Evolutionary conservation across 2,329 filamentous ascomycete species (phyloP).

Genomic region (Aspergillus hortae): DNA sequence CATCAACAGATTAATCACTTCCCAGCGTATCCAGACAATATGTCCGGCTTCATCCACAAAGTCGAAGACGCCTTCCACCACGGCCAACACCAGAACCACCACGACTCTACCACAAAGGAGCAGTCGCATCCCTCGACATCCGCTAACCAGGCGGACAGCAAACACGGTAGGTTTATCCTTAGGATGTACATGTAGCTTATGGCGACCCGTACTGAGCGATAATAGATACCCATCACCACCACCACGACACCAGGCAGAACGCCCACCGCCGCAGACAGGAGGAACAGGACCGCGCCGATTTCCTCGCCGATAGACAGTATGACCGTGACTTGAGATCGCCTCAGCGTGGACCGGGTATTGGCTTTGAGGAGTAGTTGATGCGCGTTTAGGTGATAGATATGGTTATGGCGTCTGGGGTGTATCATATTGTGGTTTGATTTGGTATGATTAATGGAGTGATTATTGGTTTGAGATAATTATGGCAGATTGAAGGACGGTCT

Average conservation of each 20-base stretch:
- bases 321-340: background rate
- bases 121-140: background rate
- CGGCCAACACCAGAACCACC: background rate
- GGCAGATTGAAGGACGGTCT: too few relatives aligned
- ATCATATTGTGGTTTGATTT: too few relatives aligned
- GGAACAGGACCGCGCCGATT: background rate
- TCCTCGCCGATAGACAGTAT: background rate
- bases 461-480: too few relatives aligned
- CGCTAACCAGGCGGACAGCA: background rate
- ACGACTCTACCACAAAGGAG: background rate
- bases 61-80: background rate
- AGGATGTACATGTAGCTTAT: too few relatives aligned
- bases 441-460: too few relatives aligned
- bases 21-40: background rate
- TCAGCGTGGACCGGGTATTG: background rate
- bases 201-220: background rate
- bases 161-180: background rate
- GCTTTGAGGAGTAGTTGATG: background rate
- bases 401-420: too few relatives aligned
- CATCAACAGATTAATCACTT: too few relatives aligned
- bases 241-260: background rate
- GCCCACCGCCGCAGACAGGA: slow-evolving; percentile 1
- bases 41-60: background rate
- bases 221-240: background rate
- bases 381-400: too few relatives aligned